Evolutionary conservation across 192 early-diverging fungal species (phyloP), one percentile per base, ranked within the genome.

Genomic region (Mortierella alpina): DNA sequence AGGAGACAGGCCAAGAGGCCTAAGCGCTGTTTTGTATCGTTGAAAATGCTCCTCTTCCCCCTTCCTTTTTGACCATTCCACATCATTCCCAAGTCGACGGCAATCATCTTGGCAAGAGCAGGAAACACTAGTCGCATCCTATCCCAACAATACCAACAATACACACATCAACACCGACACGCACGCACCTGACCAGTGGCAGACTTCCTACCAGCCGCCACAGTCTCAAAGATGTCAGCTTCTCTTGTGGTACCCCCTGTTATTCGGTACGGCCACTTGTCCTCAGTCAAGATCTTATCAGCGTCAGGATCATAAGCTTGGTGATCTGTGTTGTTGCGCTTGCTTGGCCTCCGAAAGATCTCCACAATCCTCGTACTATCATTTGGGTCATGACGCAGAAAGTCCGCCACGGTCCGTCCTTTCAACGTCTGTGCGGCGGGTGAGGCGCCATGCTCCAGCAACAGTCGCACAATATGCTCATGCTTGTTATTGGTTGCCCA

Each of bases 401-500:
- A 91, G 75, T 95, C 92, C 63, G 87, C 88, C 7, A 92, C 90
- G 2, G 92, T 93, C 53, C 89, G 84, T 17, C 95, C 94, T 46
- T 90, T 88, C 18, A 84, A 80, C 7, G 92, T 92, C 77, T 88
- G 86, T 15, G 88, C 84, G 8, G 85, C 73, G 8, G 91, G 83
- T 55, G 88, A 88, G 41, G 95, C 97, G 49, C 95, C 94, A 56
- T 90, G 75, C 41, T 93, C 93, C 59, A 98, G 78, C 52, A 98
- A 86, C 40, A 93, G 64, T 67, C 89, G 84, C 13, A 95, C 92
- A 41, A 95, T 80, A 17, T 87, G 82, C 63, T 89, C 85, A 82
- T 95, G 91, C 59, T 94, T 92, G 78, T 93, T 93, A 47, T 92
- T 90, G 41, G 93, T 91, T 0, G 95, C 95, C 96, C 96, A 97